A percentile compares a stretch with the other conserved stretches of the same genome.
Conservation (phyloP, 2,329 filamentous ascomycete species). For the Diaporthe sp. region DNA sequence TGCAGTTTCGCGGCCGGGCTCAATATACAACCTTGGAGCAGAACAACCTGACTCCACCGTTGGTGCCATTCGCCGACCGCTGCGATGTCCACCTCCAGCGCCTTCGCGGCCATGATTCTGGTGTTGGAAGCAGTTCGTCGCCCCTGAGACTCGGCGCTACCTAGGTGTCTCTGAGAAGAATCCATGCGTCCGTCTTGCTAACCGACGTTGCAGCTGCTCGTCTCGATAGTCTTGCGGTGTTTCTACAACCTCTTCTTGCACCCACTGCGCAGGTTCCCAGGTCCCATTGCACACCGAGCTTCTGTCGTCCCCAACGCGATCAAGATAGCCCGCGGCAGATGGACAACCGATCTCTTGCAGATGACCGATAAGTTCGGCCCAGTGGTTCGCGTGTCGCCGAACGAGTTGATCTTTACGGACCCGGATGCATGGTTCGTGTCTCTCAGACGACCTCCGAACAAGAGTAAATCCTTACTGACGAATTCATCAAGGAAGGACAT, state of each 20-base stretch:
- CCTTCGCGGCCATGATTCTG: not conserved
- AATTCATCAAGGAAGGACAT: conserved; percentile 36
- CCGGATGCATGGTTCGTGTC: conserved; percentile 29
- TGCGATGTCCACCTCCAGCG: not conserved
- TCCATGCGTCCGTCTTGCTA: not conserved
- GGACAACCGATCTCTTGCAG: conserved; percentile 11
- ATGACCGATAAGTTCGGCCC: conserved; percentile 42
- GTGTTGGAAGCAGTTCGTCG: not conserved
- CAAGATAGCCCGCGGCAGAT: conserved; percentile 15
- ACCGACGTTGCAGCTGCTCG: conserved; percentile 4
- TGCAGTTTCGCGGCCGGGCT: not conserved
- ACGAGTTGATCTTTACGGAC: conserved; percentile 38
- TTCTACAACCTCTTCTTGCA: conserved; percentile 42
- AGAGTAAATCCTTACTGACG: not conserved
- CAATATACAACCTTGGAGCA: no score
- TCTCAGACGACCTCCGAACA: not conserved
- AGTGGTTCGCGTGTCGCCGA: conserved; percentile 40
- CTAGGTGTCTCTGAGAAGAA: no score
- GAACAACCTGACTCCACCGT: not conserved
- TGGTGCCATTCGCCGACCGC: not conserved
- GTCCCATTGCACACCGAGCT: conserved; percentile 37
- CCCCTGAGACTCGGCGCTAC: not conserved
- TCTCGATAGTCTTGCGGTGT: not conserved
- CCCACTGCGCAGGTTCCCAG: conserved; percentile 37
- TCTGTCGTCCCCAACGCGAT: conserved; percentile 12